Conservation (phyloP, 352 stramenopile genomes). For the Phytophthora melonis region DNA sequence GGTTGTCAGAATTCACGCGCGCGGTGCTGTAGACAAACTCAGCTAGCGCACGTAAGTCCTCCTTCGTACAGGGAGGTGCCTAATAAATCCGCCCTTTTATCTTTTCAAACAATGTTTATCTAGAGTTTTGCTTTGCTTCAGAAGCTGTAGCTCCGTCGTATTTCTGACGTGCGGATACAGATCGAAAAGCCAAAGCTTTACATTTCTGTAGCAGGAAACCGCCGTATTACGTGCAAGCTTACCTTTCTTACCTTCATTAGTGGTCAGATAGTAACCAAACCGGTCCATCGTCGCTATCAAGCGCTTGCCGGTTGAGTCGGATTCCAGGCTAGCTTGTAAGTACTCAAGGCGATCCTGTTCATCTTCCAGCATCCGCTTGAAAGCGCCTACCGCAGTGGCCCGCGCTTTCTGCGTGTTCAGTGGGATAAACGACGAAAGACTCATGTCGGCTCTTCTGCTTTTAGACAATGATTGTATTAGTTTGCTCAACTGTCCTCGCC, state of each 20-base stretch:
- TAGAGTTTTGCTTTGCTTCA: background rate
- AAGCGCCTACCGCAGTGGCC: no score
- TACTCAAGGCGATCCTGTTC: no score
- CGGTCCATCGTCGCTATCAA: no score
- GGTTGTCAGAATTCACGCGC: slow-evolving; percentile 24
- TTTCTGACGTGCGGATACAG: background rate
- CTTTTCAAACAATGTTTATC: slow-evolving; percentile 23
- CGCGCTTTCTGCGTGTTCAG: no score
- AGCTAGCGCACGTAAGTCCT: slow-evolving; percentile 25
- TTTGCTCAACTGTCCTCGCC: no score
- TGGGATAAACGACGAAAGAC: no score
- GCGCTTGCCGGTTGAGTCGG: no score
- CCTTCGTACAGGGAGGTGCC: background rate
- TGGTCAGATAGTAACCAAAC: no score
- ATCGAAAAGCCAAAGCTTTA: background rate
- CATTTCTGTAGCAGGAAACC: background rate
- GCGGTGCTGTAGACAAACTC: background rate
- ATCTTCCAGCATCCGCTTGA: no score
- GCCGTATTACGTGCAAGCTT: background rate
- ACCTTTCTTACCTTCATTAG: background rate
- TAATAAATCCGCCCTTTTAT: slow-evolving; percentile 26
- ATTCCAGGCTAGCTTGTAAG: no score
- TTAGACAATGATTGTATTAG: no score
- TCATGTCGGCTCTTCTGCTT: no score
- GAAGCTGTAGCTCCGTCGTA: background rate